phyloP scores from a whole-genome alignment of 768 basidiomycete genomes.

The Termitomyces eurrhizus region DNA sequence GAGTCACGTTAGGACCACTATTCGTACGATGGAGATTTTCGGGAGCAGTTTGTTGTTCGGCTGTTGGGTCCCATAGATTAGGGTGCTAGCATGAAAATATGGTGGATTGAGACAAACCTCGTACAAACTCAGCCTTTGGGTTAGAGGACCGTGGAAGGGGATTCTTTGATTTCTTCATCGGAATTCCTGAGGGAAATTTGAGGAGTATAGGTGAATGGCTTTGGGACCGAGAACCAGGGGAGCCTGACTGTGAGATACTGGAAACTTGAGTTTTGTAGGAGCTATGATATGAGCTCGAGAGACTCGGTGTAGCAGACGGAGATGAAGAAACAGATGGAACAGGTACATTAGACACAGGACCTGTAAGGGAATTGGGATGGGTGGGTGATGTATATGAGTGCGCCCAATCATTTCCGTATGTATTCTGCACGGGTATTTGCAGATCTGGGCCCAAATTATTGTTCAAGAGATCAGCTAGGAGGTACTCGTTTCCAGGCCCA shows the following conservation, averaged over 20 bases:
- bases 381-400: constrained; percentile 59
- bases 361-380: constrained; percentile 56
- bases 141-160: constrained; percentile 26
- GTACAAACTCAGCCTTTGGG: constrained; percentile 18
- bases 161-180: constrained; percentile 26
- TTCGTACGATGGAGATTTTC: constrained; percentile 12
- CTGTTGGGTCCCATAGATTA: constrained; percentile 6
- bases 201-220: constrained; percentile 18
- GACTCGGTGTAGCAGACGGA: constrained; percentile 30
- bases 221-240: constrained; percentile 28
- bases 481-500: constrained; percentile 15
- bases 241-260: constrained; percentile 17
- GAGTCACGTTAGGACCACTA: constrained; percentile 7
- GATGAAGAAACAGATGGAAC: constrained; percentile 35
- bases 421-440: constrained; percentile 14
- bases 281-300: constrained; percentile 32
- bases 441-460: constrained; percentile 13
- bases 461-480: constrained; percentile 14
- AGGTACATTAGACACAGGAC: constrained; percentile 57
- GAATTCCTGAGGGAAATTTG: constrained; percentile 18
- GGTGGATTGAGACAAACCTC: constrained; percentile 18
- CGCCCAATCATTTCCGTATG: constrained; percentile 44
- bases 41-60: constrained; percentile 8
- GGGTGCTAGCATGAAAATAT: constrained; percentile 2
- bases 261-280: constrained; percentile 18